Percentiles rank a stretch among this genome's conserved stretches.
Conservation (phyloP, 2,329 filamentous ascomycete species). For the Pseudocercospora crystallina region DNA sequence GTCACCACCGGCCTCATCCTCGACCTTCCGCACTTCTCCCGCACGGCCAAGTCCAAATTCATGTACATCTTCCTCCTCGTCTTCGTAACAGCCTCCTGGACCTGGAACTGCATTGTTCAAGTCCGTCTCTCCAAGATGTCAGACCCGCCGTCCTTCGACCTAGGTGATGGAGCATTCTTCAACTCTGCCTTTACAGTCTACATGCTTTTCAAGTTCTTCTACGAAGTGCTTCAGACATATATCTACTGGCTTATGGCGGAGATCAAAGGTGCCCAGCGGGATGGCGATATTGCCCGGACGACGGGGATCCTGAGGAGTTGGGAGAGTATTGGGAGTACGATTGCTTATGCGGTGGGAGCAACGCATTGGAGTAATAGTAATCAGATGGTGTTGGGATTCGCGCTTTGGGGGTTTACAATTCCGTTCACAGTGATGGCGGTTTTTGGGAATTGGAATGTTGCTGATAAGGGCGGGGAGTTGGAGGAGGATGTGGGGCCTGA, state of each 20-base stretch:
- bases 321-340: constrained; percentile 36
- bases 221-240: constrained; percentile 27
- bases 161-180: constrained; percentile 18
- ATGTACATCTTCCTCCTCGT: constrained; percentile 15
- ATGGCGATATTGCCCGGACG: constrained; percentile 35
- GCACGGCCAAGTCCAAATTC: constrained; percentile 15
- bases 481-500: background rate
- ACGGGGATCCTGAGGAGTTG: constrained; percentile 36
- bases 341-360: constrained; percentile 35
- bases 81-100: constrained; percentile 18
- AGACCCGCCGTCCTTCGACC: constrained; percentile 14
- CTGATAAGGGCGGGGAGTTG: background rate
- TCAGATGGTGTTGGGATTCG: constrained; percentile 36
- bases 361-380: constrained; percentile 34
- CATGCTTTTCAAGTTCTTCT: constrained; percentile 27
- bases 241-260: constrained; percentile 24
- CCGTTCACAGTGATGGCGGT: constrained; percentile 20
- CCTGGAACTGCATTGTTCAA: constrained; percentile 19
- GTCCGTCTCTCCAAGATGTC: constrained; percentile 4
- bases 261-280: constrained; percentile 29
- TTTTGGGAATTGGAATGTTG: constrained; percentile 20
- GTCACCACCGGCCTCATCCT: constrained; percentile 17
- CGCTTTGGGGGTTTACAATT: constrained; percentile 33
- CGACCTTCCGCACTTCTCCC: constrained; percentile 11
- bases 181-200: constrained; percentile 22